Conservation (phyloP, 2,329 filamentous ascomycete species). For the Aspergillus fischeri region DNA sequence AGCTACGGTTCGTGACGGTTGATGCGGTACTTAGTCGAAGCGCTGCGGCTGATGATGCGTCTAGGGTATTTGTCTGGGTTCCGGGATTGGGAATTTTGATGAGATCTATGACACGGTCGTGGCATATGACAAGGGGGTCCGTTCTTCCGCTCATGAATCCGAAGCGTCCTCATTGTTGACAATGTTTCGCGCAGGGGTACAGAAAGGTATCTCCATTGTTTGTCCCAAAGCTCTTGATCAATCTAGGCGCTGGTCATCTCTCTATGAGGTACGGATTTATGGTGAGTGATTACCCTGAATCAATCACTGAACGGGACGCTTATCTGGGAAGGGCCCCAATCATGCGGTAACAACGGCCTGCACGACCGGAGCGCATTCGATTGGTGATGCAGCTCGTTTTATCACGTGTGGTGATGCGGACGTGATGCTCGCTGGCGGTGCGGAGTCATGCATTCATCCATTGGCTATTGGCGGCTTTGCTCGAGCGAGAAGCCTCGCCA, state of each 20-base stretch:
- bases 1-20: conserved; percentile 53
- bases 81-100: conserved; percentile 90
- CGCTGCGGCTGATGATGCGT: conserved; percentile 7
- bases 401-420: conserved; percentile 88
- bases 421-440: conserved; percentile 93
- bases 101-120: conserved; percentile 83
- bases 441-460: conserved; percentile 94
- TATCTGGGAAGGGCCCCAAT: conserved; percentile 67
- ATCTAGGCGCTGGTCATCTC: conserved; percentile 89
- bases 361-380: conserved; percentile 90
- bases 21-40: neutral
- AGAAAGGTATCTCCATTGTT: conserved; percentile 91
- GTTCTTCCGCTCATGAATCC: conserved; percentile 23
- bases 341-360: conserved; percentile 92
- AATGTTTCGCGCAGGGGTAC: conserved; percentile 63
- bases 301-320: neutral
- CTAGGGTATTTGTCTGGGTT: conserved; percentile 84
- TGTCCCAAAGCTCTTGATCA: conserved; percentile 88
- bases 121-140: conserved; percentile 67
- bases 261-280: conserved; percentile 87
- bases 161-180: neutral
- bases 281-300: conserved; percentile 28
- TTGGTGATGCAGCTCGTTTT: conserved; percentile 90
- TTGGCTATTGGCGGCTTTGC: conserved; percentile 89
- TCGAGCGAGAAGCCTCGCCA: conserved; percentile 78